Evolutionary conservation across 2,329 filamentous ascomycete species (phyloP), one percentile per base, ranked within the genome.

Genomic region (Fusarium praegraminearum): DNA sequence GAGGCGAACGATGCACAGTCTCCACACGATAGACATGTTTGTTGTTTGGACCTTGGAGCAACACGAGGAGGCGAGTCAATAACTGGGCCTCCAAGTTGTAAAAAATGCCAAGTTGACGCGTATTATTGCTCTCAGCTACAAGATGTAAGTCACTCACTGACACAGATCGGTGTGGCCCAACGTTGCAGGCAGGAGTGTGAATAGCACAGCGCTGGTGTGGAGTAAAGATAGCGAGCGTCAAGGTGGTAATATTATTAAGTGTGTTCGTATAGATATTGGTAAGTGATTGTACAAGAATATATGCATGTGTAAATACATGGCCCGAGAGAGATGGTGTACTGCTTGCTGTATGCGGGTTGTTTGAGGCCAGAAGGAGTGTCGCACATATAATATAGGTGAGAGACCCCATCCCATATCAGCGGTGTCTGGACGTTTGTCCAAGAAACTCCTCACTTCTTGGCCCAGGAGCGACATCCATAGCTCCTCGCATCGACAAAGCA

Each of bases 261-360:
- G 30, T 70, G 55, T 64, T 64, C 35, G 46, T 70, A 68, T 50
- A 70, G 22, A 53, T 65, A 54, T 45, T 65, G 58, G 44, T 41
- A 65, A 61, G 67, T 55, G 44, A 55, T 65, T 52, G 55, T 70
- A 71, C 67, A 70, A 61, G 46, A 70, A 70, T 56, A 71, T 68
- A 54, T 62, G 63, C 30, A 49, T 43, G 47, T 56, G 63, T 63
- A 67, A 64, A 70, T 65, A 70, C 67, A 70, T 70, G 67, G 63
- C 51, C 63, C 54, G 58, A 52, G 55, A 52, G 51, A 67, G 46
- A 56, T 65, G 55, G 58, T 68, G 67, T 64, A 38, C 30, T 65
- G 65, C 30, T 65, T 65, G 64, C 32, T 52, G 30, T 22, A 63
- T 67, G 53, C 44, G 41, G 43, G 33, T 36, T 26, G 40, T 45